Evolutionary conservation across 2,329 filamentous ascomycete species (phyloP), one percentile per base, ranked within the genome.

Genomic region (Trichoderma semiorbis): DNA sequence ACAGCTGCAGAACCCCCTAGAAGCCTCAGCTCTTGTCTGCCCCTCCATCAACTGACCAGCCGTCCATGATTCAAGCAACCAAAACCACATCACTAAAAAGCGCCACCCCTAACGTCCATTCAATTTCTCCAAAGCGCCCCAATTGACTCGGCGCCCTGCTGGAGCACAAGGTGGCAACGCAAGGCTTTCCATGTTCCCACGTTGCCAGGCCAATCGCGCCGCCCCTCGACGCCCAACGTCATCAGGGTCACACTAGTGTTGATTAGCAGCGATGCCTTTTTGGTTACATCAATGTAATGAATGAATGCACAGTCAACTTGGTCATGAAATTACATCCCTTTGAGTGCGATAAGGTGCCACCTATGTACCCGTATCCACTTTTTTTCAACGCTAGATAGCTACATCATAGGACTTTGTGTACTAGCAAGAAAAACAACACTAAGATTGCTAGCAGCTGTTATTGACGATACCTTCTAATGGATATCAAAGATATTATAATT

Each of bases 181-280:
- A 47, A 50, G 47, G n/a, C 47, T 50, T 12, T 21, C 63, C 28
- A 34, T 14, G 32, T 32, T 30, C 50, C 61, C 61, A 64, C 24
- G 18, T 60, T 60, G 28, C 16, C 57, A 60, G 57, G 57, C 43
- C 24, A 30, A 24, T 21, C 47, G 47, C 47, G 47, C 47, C n/a
- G 47, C 43, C n/a, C 10, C 43, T 21, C n/a, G 43, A 50, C 43
- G 16, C 16, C 16, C 16, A 70, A 71, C 69, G 69, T 71, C 69
- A 71, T 71, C 69, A 71, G 60, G 60, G 58, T 43, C 60, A 55
- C 60, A 64, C 68, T 34, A 57, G n/a, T 12, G 10, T 50, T 11
- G 47, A 50, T 30, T 18, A 6, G 24, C 16, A 16, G 36, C 14
- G 6, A 18, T 58, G n/a, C 30, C 26, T 4, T 43, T 43, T 18